A percentile compares a stretch with the other conserved stretches of the same genome.
These are phyloP conservation scores for Verbascum thapsus DNA, from an alignment of 257 asterid species.

Conservation along the genomic window DNA sequence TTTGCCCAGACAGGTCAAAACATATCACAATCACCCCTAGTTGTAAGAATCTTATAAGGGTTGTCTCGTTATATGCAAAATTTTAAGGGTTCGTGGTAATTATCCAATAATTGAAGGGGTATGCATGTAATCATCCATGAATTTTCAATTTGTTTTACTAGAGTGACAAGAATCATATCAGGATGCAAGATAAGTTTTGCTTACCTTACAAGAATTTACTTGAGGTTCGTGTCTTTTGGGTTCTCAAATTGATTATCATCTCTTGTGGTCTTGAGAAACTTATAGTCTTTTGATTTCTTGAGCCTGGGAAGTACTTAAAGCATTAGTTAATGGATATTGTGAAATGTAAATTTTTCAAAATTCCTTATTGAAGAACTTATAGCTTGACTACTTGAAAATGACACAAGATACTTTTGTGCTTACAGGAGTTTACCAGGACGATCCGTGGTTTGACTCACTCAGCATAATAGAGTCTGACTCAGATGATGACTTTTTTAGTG, in stretches of 20 bases:
- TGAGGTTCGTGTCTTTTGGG: too few species aligned
- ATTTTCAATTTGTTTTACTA: too few species aligned
- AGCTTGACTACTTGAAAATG: constrained; percentile 19
- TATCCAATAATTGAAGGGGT: too few species aligned
- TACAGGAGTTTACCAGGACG: constrained; percentile 71
- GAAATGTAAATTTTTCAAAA: constrained; percentile 2
- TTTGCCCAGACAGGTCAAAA: too few species aligned
- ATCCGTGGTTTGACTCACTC: constrained; percentile 76
- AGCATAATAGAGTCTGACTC: constrained; percentile 82
- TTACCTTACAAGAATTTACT: too few species aligned
- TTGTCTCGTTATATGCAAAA: too few species aligned
- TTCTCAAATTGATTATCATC: background rate
- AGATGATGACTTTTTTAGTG: constrained; percentile 80
- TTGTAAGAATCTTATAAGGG: too few species aligned
- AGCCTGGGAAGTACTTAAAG: background rate
- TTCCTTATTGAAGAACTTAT: background rate
- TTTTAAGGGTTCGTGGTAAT: too few species aligned
- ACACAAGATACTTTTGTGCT: constrained; percentile 10
- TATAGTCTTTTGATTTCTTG: background rate
- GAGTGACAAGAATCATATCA: too few species aligned
- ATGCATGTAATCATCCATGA: too few species aligned
- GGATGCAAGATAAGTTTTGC: too few species aligned
- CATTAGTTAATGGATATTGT: constrained; percentile 6
- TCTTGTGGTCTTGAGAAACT: background rate
- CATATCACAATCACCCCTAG: too few species aligned